A percentile compares a stretch with the other conserved stretches of the same genome.
These are phyloP conservation scores for Lentinula raphanica DNA, from an alignment of 768 basidiomycete genomes.

Conservation along the genomic window DNA sequence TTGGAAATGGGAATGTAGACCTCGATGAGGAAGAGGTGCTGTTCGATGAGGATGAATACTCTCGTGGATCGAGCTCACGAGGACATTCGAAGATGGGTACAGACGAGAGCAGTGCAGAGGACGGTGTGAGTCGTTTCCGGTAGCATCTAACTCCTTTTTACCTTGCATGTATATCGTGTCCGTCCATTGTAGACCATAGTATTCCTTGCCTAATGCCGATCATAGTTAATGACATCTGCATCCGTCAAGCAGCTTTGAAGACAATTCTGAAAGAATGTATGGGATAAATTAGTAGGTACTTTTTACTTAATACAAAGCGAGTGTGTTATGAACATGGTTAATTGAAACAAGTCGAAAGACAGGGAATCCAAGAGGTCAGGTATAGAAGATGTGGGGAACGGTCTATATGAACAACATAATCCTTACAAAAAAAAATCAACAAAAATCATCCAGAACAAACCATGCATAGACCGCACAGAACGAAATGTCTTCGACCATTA, in stretches of 20 bases:
- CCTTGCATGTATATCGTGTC: not conserved
- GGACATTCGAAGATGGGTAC: conserved; percentile 40
- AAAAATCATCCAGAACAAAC: not conserved
- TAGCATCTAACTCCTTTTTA: not conserved
- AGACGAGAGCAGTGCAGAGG: conserved; percentile 37
- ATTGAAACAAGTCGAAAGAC: not conserved
- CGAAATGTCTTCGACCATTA: not conserved
- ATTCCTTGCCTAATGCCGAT: not conserved
- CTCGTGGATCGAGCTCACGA: conserved; percentile 35
- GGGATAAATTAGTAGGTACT: not conserved
- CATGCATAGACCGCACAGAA: not conserved
- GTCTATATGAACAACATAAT: not conserved
- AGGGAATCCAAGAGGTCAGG: not conserved
- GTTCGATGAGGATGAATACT: conserved; percentile 56
- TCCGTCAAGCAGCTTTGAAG: not conserved
- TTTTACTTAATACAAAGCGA: conserved; percentile 1
- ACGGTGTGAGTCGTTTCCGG: conserved; percentile 23
- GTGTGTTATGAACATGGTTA: not conserved
- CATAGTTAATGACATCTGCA: not conserved
- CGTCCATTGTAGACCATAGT: conserved; percentile 5
- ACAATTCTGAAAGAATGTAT: not conserved
- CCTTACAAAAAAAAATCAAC: not conserved
- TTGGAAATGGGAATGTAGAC: conserved; percentile 32
- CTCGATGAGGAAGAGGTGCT: conserved; percentile 48
- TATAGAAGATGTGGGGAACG: not conserved